Evolutionary conservation across 164 flowering plant genomes (phyloP), one percentile per base, ranked within the genome.

Genomic region (Vitis amurensis): DNA sequence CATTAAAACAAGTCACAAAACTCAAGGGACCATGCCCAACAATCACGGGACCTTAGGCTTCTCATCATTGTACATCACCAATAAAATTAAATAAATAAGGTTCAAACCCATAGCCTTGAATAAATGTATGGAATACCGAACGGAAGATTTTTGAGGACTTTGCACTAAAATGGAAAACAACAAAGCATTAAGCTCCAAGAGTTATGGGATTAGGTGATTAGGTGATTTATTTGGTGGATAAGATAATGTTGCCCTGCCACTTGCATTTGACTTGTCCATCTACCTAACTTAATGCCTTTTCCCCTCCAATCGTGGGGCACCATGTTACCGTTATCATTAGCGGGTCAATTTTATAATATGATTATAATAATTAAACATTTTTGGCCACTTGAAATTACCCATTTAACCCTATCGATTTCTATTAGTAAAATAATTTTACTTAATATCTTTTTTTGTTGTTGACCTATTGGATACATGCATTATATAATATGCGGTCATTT

Each of bases 261-360:
- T 60, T 50, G 50, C 50, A 16, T n/a, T 74, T 64, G 69, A 64
- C 70, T 69, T 69, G 14, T 64, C 63, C 69, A 57, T 51, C 9
- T 19, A 8, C 53, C 53, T 50, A 12, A 27, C 62, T 19, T 37
- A 47, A 50, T 2, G 52, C 65, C 48, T 64, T 68, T 61, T 65
- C 47, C 1, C 50, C 49, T 31, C 50, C 12, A 29, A 64, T 71
- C 14, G 23, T 14, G 23, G 66, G 69, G 68, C 63, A 63, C 78
- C 78, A 71, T 68, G 74, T 66, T 71, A 71, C 78, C 74, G 60
- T 71, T 67, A 63, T 71, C 47, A 67, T 70, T 66, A 61, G 37
- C 30, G 2, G 14, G 14, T 59, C 52, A 19, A 12, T 44, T 10
- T 10, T 8, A 30, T 15, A 11, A 53, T 2, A 53, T 53, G 5